A percentile compares a stretch with the other conserved stretches of the same genome.
Conservation (phyloP, 2,329 filamentous ascomycete species). For the Monilinia fructicola region DNA sequence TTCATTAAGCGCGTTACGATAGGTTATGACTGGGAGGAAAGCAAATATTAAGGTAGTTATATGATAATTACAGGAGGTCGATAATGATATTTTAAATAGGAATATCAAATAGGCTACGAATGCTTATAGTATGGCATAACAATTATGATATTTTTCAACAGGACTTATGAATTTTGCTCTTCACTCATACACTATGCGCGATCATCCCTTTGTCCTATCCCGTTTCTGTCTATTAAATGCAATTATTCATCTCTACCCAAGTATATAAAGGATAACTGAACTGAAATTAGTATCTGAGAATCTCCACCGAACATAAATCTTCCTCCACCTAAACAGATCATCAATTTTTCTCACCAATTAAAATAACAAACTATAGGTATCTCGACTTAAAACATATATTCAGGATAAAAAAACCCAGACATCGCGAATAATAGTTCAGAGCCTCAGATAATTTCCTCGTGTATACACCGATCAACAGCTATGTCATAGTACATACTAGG, state of each 20-base stretch:
- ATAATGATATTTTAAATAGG: conserved; percentile 7
- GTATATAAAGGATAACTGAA: neutral
- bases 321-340: too few species aligned
- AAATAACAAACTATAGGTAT: too few species aligned
- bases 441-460: too few species aligned
- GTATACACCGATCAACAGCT: too few species aligned
- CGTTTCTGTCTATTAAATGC: neutral
- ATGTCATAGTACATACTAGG: too few species aligned
- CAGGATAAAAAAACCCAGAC: too few species aligned
- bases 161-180: neutral
- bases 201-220: neutral
- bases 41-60: conserved; percentile 11
- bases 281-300: neutral
- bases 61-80: conserved; percentile 10
- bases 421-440: too few species aligned
- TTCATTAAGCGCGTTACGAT: conserved; percentile 18
- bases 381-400: too few species aligned
- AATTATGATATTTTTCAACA: neutral
- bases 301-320: too few species aligned
- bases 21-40: conserved; percentile 10
- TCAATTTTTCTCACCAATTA: too few species aligned
- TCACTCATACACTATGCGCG: neutral
- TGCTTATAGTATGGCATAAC: conserved; percentile 10
- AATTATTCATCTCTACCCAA: neutral
- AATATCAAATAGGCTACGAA: conserved; percentile 2